Evolutionary conservation across 805 yeast species (phyloP), one percentile per base, ranked within the genome.

Genomic region (Wickerhamiella bombiphila): DNA sequence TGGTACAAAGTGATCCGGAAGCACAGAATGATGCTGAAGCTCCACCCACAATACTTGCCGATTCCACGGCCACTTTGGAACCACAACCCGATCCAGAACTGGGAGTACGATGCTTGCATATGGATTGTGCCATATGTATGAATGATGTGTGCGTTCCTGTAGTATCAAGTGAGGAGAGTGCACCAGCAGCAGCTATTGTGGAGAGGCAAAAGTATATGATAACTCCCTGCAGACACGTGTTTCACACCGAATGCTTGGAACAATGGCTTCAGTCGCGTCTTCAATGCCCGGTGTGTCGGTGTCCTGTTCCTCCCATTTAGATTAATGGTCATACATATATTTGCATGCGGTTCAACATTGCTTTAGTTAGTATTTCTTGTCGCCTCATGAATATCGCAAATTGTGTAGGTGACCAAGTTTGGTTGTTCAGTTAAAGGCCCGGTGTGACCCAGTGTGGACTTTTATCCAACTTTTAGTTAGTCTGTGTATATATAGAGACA

Each of bases 111-210:
- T 30, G 33, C 33, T 34, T 35, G 22, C 35, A 21, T 36, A 68
- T 75, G 7, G 91, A 78, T 46, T 86, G 96, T 64, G 80, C 94
- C 5, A 82, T 86, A 44, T 86, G 96, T 61, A 85, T 86, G 94
- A 72, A 67, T 38, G 71, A 72, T 8, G 70, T 82, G n/a, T 74
- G 74, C 17, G 53, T 80, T 16, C 49, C 55, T 1, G 43, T 57
- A 6, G 46, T 50, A 9, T 20, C 13, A 6, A 29, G 19, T 4
- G 39, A 31, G 7, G 26, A 9, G 6, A 18, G 15, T n/a, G 31
- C 39, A 16, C 15, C 16, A 13, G 32, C 36, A n/a, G 46, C 58
- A 14, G 48, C 52, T 13, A 22, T 59, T 18, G 43, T 58, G 22
- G 61, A 59, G 3, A 41, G 63, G 13, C 49, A 58, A 20, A 43